phyloP scores from a whole-genome alignment of 2,329 filamentous ascomycete species.

The Mariannaea sp. region DNA sequence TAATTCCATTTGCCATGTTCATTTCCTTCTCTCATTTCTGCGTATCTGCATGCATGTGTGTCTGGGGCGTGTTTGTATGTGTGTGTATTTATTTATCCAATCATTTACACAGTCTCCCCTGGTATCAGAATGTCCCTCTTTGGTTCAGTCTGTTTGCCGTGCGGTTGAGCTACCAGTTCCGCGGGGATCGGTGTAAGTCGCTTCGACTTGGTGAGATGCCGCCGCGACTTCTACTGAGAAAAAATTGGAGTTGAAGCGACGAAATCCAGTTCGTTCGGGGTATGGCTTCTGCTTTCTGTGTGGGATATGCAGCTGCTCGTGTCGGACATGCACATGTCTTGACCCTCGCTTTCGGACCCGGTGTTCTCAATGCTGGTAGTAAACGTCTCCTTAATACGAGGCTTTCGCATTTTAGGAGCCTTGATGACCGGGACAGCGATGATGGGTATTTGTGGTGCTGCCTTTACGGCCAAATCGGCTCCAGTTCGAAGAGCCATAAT shows the following conservation, averaged over 20 bases:
- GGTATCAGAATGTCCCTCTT: constrained; percentile 31
- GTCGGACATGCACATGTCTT: constrained; percentile 59
- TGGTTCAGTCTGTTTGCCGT: neutral
- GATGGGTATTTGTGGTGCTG: constrained; percentile 30
- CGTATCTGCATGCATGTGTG: no score
- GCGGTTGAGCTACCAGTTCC: constrained; percentile 42
- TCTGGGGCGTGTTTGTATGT: no score
- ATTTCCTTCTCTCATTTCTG: neutral
- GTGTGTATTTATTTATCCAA: neutral
- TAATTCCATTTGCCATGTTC: neutral
- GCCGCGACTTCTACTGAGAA: constrained; percentile 22
- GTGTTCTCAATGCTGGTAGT: constrained; percentile 50
- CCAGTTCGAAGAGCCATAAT: constrained; percentile 47
- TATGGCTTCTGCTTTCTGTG: constrained; percentile 39
- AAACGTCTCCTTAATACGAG: constrained; percentile 38
- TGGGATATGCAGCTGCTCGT: constrained; percentile 45
- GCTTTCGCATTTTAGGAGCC: constrained; percentile 17
- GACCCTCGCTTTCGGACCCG: constrained; percentile 38
- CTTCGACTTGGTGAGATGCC: neutral
- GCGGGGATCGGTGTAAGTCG: constrained; percentile 24
- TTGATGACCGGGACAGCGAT: constrained; percentile 30
- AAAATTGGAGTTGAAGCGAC: constrained; percentile 51
- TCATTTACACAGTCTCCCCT: constrained; percentile 21
- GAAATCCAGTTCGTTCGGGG: constrained; percentile 40
- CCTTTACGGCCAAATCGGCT: constrained; percentile 30